Base-by-base conservation (phyloP, 805 yeast genomes). In the Kurtzmaniella cleridarum region DNA sequence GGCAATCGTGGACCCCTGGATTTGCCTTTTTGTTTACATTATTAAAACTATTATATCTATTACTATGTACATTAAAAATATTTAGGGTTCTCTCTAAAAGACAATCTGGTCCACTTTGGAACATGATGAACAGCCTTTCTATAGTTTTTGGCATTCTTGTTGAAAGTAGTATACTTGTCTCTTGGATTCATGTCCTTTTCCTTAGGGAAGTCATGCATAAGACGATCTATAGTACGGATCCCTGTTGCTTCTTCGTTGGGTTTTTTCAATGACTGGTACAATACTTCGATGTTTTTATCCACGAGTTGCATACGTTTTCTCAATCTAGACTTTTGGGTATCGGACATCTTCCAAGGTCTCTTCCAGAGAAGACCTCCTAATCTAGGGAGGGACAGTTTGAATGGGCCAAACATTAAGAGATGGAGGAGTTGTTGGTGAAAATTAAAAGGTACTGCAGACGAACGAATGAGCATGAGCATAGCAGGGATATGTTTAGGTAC, bases 41-140 rank as follows among this genome's bases (percentile, higher is more conserved):
- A 11, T 23, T 12, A 15, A 12, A n/a, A 14, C 36, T 23, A 11
- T 28, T 38, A 38, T 15, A 18, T 29, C 30, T 38, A 33, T 35
- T 33, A 23, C 15, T 38, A 33, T 30, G 33, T 30, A 33, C 37
- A 29, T 56, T 66, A 85, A 59, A 75, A 82, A 55, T 81, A 73
- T 43, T 73, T 73, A 33, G 96, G 96, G 54, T 85, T 84, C 42
- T 75, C 79, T 68, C 96, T 80, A 60, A 81, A 74, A 7, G 95
- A 78, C 45, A 78, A 59, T 66, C 82, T 88, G 39, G 97, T 89
- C 95, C 96, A 89, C 57, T 89, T 86, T 15, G 96, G 96, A 32
- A 83, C 84, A 60, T 79, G 68, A 55, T 91, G 98, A 18, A 86
- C 79, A 47, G 90, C 81, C 66, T 89, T 91, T 68, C 98, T 79